These are phyloP conservation scores for Neopestalotiopsis sp. DNA, from an alignment of 2,329 filamentous ascomycete genomes.

Conservation along the genomic window DNA sequence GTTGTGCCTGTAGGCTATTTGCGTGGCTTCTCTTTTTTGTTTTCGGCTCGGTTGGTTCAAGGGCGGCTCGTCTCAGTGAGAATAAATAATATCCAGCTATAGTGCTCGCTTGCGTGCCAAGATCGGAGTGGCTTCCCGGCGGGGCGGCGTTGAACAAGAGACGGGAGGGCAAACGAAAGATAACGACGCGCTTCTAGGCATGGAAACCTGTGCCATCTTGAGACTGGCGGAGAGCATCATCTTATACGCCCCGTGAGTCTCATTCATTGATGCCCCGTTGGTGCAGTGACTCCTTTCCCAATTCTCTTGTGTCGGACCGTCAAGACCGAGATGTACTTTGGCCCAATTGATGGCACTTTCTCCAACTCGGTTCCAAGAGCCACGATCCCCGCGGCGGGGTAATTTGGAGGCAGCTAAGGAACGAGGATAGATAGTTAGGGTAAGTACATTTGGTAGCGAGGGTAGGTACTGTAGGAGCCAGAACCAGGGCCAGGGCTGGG, in stretches of 20 bases:
- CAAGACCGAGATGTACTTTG: conserved; percentile 47
- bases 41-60: conserved; percentile 29
- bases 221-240: conserved; percentile 22
- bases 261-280: conserved; percentile 17
- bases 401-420: conserved; percentile 26
- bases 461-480: conserved; percentile 20
- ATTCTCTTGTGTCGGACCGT: conserved; percentile 58
- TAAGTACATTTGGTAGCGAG: conserved; percentile 21
- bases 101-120: conserved; percentile 20
- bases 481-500: too few relatives aligned
- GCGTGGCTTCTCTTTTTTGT: conserved; percentile 23
- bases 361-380: conserved; percentile 11
- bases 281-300: conserved; percentile 34
- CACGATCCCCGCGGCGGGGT: conserved; percentile 38
- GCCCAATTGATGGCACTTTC: conserved; percentile 22
- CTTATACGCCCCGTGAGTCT: conserved; percentile 28
- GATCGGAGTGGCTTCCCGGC: background rate
- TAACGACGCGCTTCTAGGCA: conserved; percentile 22
- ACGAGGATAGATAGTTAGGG: conserved; percentile 16
- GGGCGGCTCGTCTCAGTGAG: conserved; percentile 34
- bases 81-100: conserved; percentile 22
- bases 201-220: conserved; percentile 5
- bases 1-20: too few relatives aligned
- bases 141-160: conserved; percentile 16
- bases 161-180: conserved; percentile 21